These are phyloP conservation scores for Leccinum rimulosum DNA, from an alignment of 768 basidiomycete species.

Conservation along the genomic window DNA sequence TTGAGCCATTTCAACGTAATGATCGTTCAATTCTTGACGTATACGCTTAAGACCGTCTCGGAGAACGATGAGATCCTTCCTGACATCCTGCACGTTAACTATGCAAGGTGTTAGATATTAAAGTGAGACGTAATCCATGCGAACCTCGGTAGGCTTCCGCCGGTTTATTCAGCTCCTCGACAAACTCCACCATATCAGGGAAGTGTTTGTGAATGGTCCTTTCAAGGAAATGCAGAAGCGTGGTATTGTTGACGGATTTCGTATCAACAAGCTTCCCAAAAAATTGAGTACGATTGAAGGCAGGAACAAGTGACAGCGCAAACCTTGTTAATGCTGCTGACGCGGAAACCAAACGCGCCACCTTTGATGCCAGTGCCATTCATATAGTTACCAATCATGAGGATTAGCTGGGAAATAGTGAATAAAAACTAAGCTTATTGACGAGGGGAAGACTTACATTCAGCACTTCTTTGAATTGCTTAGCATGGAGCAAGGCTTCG, in stretches of 20 bases:
- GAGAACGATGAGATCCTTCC: constrained; percentile 70
- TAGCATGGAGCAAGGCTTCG: constrained; percentile 74
- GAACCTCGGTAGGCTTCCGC: constrained; percentile 91
- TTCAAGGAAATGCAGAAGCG: constrained; percentile 92
- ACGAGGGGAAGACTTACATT: constrained; percentile 50
- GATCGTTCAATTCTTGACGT: constrained; percentile 72
- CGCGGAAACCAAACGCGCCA: constrained; percentile 94
- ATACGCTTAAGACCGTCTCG: constrained; percentile 77
- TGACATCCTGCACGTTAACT: constrained; percentile 88
- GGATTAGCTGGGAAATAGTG: constrained; percentile 60
- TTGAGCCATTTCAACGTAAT: constrained; percentile 71
- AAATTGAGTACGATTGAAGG: background rate
- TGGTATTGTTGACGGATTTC: constrained; percentile 93
- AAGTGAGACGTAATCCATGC: constrained; percentile 11
- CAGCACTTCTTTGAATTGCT: constrained; percentile 84
- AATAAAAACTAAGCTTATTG: background rate
- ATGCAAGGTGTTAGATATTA: constrained; percentile 15
- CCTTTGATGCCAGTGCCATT: constrained; percentile 96
- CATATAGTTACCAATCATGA: constrained; percentile 97
- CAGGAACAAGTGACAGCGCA: constrained; percentile 8
- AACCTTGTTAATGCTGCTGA: constrained; percentile 97
- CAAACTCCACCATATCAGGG: constrained; percentile 79
- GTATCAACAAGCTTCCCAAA: constrained; percentile 84
- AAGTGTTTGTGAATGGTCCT: constrained; percentile 86
- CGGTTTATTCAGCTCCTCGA: constrained; percentile 86